Conservation (phyloP, 768 basidiomycete species). For the Termitomyces sp. region DNA sequence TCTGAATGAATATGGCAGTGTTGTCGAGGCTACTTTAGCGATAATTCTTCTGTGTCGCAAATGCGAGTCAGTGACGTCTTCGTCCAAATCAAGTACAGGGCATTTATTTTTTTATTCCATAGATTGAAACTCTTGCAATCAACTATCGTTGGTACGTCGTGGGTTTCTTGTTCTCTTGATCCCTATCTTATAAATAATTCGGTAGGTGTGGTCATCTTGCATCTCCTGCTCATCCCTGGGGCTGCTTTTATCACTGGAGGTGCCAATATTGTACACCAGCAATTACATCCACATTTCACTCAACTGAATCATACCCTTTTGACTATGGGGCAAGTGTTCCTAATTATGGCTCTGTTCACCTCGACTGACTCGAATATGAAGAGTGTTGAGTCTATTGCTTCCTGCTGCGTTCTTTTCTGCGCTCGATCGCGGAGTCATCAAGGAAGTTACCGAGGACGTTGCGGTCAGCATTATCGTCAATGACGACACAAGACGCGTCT, state of each 20-base stretch:
- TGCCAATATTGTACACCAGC: constrained; percentile 59
- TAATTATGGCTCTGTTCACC: background rate
- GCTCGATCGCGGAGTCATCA: constrained; percentile 29
- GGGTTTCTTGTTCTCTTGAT: background rate
- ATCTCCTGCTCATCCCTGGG: constrained; percentile 67
- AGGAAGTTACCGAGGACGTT: constrained; percentile 10
- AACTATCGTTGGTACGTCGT: constrained; percentile 54
- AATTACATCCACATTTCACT: constrained; percentile 58
- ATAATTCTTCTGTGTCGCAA: constrained; percentile 55
- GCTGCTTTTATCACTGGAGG: constrained; percentile 69
- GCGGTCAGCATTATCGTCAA: constrained; percentile 25
- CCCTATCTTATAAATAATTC: background rate
- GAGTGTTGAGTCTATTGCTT: constrained; percentile 56
- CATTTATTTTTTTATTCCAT: background rate
- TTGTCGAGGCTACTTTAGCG: constrained; percentile 67
- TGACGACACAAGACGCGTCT: constrained; percentile 35
- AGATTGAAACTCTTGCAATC: constrained; percentile 63
- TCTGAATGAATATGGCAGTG: constrained; percentile 27
- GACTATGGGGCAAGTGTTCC: constrained; percentile 51
- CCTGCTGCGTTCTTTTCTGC: constrained; percentile 69
- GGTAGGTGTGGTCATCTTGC: constrained; percentile 65
- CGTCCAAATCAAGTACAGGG: background rate
- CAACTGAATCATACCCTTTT: constrained; percentile 67
- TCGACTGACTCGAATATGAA: constrained; percentile 15
- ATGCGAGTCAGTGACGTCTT: constrained; percentile 53